Percentiles rank a stretch among this genome's conserved stretches.
Evolutionary conservation across 441 rosid species (phyloP).

Genomic region (Gossypium trilobum): DNA sequence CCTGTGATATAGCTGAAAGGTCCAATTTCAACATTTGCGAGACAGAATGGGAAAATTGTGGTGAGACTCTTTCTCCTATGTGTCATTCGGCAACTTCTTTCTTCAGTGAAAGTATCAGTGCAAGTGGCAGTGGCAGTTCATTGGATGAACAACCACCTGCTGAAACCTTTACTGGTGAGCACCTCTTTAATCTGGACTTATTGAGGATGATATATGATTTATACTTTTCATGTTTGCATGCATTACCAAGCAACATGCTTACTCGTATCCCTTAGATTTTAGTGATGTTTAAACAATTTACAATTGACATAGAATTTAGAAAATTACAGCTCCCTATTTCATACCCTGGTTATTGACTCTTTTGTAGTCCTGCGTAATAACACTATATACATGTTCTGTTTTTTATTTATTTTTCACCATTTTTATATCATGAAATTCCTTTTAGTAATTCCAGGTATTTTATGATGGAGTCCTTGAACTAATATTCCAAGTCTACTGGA

Average conservation of each 20-base stretch:
- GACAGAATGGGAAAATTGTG: conserved; percentile 53
- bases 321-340: not conserved
- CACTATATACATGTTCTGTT: not conserved
- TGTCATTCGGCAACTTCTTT: conserved; percentile 54
- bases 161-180: conserved; percentile 38
- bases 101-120: conserved; percentile 47
- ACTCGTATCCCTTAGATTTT: not conserved
- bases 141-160: conserved; percentile 47
- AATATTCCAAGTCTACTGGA: not conserved
- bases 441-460: not conserved
- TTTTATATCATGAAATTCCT: not conserved
- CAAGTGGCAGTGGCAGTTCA: conserved; percentile 52
- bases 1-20: conserved; percentile 49
- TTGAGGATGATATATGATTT: conserved; percentile 8
- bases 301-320: not conserved
- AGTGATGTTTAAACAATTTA: not conserved
- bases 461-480: not conserved
- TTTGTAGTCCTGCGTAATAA: not conserved
- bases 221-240: not conserved
- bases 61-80: conserved; percentile 51
- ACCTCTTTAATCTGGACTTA: conserved; percentile 11
- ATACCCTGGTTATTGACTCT: not conserved
- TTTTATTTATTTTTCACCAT: not conserved
- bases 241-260: not conserved
- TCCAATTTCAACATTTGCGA: conserved; percentile 37